These are phyloP conservation scores for Fraxinus excelsior DNA, from an alignment of 257 asterid genomes.

Conservation along the genomic window DNA sequence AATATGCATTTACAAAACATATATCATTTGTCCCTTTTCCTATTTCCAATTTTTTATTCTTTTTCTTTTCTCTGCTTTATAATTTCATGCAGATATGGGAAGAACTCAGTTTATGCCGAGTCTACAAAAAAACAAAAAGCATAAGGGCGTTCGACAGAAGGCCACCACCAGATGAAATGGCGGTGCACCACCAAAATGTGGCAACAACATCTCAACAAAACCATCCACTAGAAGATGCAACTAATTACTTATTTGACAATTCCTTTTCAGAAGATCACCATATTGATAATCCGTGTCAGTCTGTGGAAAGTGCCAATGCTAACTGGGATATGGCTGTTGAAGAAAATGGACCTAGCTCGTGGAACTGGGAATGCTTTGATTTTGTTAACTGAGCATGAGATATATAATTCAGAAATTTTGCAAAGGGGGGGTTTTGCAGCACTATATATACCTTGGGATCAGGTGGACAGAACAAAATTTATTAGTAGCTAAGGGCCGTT, in stretches of 20 bases:
- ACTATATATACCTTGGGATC: too few relatives aligned
- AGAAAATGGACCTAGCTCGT: not conserved
- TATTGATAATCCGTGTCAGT: not conserved
- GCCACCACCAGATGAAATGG: conserved; percentile 12
- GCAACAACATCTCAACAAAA: not conserved
- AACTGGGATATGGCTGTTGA: too few relatives aligned
- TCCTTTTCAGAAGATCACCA: not conserved
- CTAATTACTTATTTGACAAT: not conserved
- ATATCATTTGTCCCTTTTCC: not conserved
- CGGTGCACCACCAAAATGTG: not conserved
- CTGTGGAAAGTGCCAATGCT: not conserved
- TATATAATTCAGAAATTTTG: too few relatives aligned
- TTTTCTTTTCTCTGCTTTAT: not conserved
- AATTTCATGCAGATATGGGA: conserved; percentile 24
- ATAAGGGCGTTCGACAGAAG: conserved; percentile 44
- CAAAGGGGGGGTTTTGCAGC: too few relatives aligned
- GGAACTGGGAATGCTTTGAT: not conserved
- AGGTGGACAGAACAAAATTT: too few relatives aligned
- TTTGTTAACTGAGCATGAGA: not conserved
- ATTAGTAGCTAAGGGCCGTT: too few relatives aligned
- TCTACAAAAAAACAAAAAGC: conserved; percentile 36
- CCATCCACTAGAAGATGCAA: not conserved
- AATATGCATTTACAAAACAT: not conserved
- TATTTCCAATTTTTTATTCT: not conserved
- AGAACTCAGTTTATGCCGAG: too few relatives aligned